Base-by-base conservation (phyloP, 768 basidiomycete genomes). In the Russula sp. region DNA sequence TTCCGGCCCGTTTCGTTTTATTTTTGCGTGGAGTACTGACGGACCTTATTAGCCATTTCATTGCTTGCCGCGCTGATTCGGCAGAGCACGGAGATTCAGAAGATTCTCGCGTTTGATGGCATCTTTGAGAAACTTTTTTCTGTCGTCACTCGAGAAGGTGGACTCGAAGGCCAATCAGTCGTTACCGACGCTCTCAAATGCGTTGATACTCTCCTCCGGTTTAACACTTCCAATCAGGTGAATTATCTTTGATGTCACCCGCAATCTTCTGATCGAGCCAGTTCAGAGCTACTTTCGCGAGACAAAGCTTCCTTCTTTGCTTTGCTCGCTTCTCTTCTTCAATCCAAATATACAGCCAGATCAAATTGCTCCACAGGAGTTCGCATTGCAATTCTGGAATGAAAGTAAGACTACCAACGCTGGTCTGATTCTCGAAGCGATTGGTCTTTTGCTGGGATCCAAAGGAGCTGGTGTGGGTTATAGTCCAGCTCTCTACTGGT, bases 371-470 rank as follows among this genome's bases (percentile, higher is more conserved):
- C 89, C 87, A 1, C 91, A 97, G 71, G 88, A 91, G 65, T 98
- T 98, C 73, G 88, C 94, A 1, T 75, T 98, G 48, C 97, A 99
- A 71, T 93, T 93, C 73, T 99, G 97, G 97, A 92, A 95, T 66
- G 81, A 85, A 45, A 90, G 93, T 72, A 99, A 98, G 73, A 74
- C 81, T n/a, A 74, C 81, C 25, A 98, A 97, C 69, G 84, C 86
- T 1, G 79, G 81, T 0, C 74, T 93, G n/a, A 83, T 92, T 8
- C 76, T 98, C 3, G 85, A 85, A 20, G 83, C 97, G 61, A 84
- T 98, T 66, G 86, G 92, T 3, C 89, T 95, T 78, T 81, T 98
- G 9, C 79, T 93, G 38, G 79, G 81, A n/a, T 81, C 82, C 43
- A 88, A 89, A 70, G 85, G 85, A 55, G 76, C 78, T 68, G 78